These are phyloP conservation scores for Barnettozyma pratensis DNA, from an alignment of 805 yeast genomes.

Conservation along the genomic window DNA sequence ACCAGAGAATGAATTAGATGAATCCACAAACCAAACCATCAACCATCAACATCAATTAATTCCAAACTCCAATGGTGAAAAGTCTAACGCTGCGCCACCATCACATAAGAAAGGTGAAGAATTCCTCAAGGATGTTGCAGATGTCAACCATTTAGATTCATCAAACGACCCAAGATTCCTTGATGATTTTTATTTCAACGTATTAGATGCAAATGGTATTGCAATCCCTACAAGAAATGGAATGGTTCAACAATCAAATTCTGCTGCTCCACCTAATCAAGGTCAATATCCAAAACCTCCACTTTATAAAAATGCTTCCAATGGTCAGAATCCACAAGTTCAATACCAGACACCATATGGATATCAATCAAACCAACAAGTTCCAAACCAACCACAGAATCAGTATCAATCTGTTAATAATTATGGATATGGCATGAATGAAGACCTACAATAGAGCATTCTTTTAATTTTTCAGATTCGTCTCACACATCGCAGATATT, in stretches of 20 bases:
- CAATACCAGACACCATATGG: neutral
- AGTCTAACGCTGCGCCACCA: neutral
- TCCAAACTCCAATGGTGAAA: too few species aligned
- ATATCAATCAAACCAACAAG: neutral
- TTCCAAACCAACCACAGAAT: neutral
- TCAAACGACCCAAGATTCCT: constrained; percentile 15
- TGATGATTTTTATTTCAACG: constrained; percentile 20
- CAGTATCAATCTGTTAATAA: neutral
- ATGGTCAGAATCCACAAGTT: neutral
- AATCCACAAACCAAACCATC: neutral
- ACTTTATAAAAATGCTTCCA: neutral
- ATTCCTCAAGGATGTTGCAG: constrained; percentile 17
- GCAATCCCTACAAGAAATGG: neutral
- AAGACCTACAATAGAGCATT: neutral
- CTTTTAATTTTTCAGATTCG: too few species aligned
- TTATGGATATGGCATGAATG: neutral
- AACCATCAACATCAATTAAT: too few species aligned
- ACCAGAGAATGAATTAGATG: neutral
- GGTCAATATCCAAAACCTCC: neutral
- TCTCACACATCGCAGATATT: too few species aligned
- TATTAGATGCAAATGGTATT: constrained; percentile 9
- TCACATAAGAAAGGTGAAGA: constrained; percentile 5
- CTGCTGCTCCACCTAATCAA: neutral
- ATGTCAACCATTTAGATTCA: constrained; percentile 11
- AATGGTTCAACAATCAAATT: neutral